These are phyloP conservation scores for Vigna nakashimae DNA, from an alignment of 306 rosid species.

Conservation along the genomic window DNA sequence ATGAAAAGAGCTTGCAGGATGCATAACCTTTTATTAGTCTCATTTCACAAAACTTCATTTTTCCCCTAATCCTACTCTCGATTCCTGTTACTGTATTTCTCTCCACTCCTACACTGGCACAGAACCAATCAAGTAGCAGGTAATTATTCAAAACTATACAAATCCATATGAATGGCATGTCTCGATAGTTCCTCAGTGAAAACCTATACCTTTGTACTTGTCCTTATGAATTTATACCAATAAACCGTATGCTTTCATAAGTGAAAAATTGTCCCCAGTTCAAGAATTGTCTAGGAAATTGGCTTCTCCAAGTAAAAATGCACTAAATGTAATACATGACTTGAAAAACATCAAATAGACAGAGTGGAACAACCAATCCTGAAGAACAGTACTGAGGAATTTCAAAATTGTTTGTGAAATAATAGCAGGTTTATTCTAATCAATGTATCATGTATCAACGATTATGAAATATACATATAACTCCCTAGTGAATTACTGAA, in stretches of 20 bases:
- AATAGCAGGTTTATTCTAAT: conserved; percentile 29
- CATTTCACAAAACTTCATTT: conserved; percentile 9
- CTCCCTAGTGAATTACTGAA: no score
- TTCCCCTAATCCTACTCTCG: conserved; percentile 5
- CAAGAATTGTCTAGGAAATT: background rate
- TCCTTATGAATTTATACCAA: background rate
- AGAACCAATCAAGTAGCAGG: conserved; percentile 1
- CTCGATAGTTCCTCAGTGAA: no score
- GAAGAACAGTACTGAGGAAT: background rate
- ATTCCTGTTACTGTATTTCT: background rate
- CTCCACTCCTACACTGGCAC: background rate
- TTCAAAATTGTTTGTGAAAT: conserved; percentile 25
- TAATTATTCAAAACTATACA: no score
- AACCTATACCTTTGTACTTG: background rate
- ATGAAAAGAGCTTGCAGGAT: conserved; percentile 11
- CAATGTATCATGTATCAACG: conserved; percentile 11
- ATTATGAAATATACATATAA: background rate
- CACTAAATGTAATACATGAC: background rate
- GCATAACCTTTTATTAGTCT: background rate
- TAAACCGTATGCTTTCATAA: background rate
- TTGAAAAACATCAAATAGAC: background rate
- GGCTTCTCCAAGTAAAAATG: conserved; percentile 4
- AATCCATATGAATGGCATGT: no score
- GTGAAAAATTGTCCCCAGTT: conserved; percentile 1
- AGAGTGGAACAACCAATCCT: conserved; percentile 4